Conservation (phyloP, 148 eudicot genomes). For the Cornus florida region DNA sequence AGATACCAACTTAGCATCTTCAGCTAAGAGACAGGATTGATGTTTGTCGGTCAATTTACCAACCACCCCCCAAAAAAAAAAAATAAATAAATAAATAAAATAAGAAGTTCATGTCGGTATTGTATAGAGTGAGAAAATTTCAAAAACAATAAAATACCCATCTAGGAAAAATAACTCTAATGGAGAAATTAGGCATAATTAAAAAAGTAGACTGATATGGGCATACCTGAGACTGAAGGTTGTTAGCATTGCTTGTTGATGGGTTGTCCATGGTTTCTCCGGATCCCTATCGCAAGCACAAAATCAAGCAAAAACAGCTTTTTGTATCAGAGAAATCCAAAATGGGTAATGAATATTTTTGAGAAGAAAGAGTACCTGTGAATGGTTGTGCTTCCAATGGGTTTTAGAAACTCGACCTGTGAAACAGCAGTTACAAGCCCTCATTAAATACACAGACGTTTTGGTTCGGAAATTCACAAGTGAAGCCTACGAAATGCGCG, state of each 20-base stretch:
- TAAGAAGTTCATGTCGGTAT: too few species aligned
- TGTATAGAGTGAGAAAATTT: too few species aligned
- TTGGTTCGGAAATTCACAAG: conserved; percentile 21
- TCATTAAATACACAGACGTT: conserved; percentile 31
- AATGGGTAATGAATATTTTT: neutral
- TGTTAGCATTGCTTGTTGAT: conserved; percentile 19
- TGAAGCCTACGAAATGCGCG: conserved; percentile 40
- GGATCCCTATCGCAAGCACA: conserved; percentile 24
- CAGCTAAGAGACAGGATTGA: too few species aligned
- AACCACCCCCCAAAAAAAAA: too few species aligned
- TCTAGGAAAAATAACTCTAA: neutral
- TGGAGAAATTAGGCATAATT: neutral
- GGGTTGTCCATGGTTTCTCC: conserved; percentile 38
- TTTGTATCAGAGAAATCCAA: neutral
- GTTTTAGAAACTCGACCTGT: conserved; percentile 28
- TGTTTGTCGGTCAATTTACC: too few species aligned
- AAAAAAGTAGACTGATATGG: neutral
- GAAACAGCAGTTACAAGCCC: conserved; percentile 23
- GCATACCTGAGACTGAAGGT: conserved; percentile 31
- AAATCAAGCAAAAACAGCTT: conserved; percentile 11
- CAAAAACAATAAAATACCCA: too few species aligned
- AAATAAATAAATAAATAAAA: too few species aligned
- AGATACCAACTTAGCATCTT: too few species aligned
- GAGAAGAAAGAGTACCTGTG: conserved; percentile 4
- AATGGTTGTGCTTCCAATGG: conserved; percentile 20